These are phyloP conservation scores for Sistotremastrum niveocremeum DNA, from an alignment of 768 basidiomycete genomes.

Conservation along the genomic window DNA sequence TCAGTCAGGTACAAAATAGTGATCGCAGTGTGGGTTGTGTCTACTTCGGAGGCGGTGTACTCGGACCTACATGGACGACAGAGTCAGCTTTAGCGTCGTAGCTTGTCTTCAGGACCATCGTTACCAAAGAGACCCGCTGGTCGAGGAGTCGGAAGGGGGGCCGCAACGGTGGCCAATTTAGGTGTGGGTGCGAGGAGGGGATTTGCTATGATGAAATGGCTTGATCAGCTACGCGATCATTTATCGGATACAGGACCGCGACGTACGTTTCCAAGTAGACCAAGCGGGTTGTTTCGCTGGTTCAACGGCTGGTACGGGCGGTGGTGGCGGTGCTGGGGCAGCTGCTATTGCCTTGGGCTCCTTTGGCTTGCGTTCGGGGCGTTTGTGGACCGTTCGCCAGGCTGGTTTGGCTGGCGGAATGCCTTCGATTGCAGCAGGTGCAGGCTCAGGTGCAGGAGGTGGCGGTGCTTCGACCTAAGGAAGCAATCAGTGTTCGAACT, in stretches of 20 bases:
- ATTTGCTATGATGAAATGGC: constrained; percentile 1
- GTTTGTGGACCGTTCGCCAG: constrained; percentile 57
- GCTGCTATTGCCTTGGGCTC: constrained; percentile 29
- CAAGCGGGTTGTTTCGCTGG: constrained; percentile 55
- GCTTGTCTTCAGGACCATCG: too few relatives aligned
- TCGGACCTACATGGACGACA: too few relatives aligned
- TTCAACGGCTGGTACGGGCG: constrained; percentile 25
- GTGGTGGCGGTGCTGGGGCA: constrained; percentile 24
- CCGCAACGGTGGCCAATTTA: constrained; percentile 1
- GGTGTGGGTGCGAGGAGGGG: constrained; percentile 5
- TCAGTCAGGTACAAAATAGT: too few relatives aligned
- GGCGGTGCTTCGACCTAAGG: constrained; percentile 6
- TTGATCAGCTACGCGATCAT: not conserved
- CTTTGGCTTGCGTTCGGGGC: constrained; percentile 39
- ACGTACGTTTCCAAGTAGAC: constrained; percentile 78
- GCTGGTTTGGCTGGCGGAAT: constrained; percentile 36
- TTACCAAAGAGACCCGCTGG: constrained; percentile 2
- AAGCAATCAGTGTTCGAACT: constrained; percentile 2
- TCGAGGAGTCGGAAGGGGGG: constrained; percentile 6
- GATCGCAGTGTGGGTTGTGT: too few relatives aligned
- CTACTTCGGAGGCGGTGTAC: too few relatives aligned
- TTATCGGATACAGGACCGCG: not conserved
- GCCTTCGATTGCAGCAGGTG: constrained; percentile 36
- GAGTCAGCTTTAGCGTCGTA: too few relatives aligned
- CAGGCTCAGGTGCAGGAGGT: constrained; percentile 30